A percentile compares a stretch with the other conserved stretches of the same genome.
Conservation (phyloP, 1,139 yeast species). For the Debaryomyces fabryi region DNA sequence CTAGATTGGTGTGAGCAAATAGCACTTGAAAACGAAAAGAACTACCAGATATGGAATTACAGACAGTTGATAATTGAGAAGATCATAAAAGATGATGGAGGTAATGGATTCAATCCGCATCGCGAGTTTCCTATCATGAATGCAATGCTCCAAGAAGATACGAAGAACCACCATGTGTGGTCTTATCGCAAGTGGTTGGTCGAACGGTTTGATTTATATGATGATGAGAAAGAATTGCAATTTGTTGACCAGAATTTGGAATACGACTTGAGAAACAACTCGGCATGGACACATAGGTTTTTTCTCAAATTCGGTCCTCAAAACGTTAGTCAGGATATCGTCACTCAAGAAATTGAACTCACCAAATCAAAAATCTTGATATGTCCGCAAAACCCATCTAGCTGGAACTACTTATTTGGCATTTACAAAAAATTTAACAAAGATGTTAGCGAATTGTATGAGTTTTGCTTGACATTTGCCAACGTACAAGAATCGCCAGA, state of each 20-base stretch:
- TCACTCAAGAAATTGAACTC: slow-evolving; percentile 37
- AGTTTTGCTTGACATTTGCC: slow-evolving; percentile 47
- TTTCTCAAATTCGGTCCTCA: slow-evolving; percentile 49
- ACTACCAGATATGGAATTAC: slow-evolving; percentile 96
- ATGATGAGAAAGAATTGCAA: slow-evolving; percentile 50
- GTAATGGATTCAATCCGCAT: slow-evolving; percentile 40
- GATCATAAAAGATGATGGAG: slow-evolving; percentile 22
- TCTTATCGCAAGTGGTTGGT: slow-evolving; percentile 85
- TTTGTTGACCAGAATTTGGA: slow-evolving; percentile 54
- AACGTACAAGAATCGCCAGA: slow-evolving; percentile 23
- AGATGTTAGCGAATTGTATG: slow-evolving; percentile 39
- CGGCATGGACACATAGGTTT: slow-evolving; percentile 91
- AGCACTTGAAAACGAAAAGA: slow-evolving; percentile 79
- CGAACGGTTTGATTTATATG: slow-evolving; percentile 50
- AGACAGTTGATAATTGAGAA: slow-evolving; percentile 61
- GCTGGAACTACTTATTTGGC: slow-evolving; percentile 84
- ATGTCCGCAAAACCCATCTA: slow-evolving; percentile 83
- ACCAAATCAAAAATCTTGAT: slow-evolving; percentile 46
- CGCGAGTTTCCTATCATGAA: slow-evolving; percentile 67
- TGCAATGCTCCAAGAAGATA: slow-evolving; percentile 72
- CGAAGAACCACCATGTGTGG: slow-evolving; percentile 97
- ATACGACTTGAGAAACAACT: slow-evolving; percentile 79
- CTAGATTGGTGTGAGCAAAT: slow-evolving; percentile 77
- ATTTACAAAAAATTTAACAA: slow-evolving; percentile 42
- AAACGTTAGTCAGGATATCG: slow-evolving; percentile 10